Conservation (phyloP, 148 eudicot genomes). For the Silene conica region DNA sequence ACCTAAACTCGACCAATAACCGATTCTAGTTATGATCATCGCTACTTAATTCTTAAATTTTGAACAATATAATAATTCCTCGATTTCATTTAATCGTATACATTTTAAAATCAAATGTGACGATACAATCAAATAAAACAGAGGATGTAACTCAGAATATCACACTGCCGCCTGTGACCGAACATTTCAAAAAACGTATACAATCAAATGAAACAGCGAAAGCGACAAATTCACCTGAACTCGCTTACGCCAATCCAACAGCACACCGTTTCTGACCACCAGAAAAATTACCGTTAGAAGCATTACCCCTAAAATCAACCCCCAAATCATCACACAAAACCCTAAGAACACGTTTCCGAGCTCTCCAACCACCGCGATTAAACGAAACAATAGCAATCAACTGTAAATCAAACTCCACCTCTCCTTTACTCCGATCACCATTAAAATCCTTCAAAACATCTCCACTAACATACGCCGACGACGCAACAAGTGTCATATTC, state of each 20-base stretch:
- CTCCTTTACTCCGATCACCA: conserved; percentile 33
- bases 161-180: too few relatives aligned
- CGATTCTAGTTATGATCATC: neutral
- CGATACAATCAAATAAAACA: too few relatives aligned
- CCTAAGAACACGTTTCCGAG: conserved; percentile 43
- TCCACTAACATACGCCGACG: conserved; percentile 29
- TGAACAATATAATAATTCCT: neutral
- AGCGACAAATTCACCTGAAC: conserved; percentile 15
- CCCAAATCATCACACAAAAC: conserved; percentile 48
- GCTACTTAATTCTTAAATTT: neutral
- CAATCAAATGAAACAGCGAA: neutral
- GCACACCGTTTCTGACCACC: conserved; percentile 26
- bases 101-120: too few relatives aligned
- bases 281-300: conserved; percentile 10
- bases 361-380: conserved; percentile 59
- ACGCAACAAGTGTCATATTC: conserved; percentile 37
- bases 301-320: conserved; percentile 29
- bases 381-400: conserved; percentile 44
- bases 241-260: neutral
- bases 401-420: conserved; percentile 38
- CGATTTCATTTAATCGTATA: too few relatives aligned
- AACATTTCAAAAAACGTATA: too few relatives aligned
- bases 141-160: too few relatives aligned
- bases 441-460: conserved; percentile 23
- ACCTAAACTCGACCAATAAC: conserved; percentile 7